Evolutionary conservation across 1,284 basidiomycete species (phyloP), one percentile per base, ranked within the genome.

Genomic region (Melampsora americana): DNA sequence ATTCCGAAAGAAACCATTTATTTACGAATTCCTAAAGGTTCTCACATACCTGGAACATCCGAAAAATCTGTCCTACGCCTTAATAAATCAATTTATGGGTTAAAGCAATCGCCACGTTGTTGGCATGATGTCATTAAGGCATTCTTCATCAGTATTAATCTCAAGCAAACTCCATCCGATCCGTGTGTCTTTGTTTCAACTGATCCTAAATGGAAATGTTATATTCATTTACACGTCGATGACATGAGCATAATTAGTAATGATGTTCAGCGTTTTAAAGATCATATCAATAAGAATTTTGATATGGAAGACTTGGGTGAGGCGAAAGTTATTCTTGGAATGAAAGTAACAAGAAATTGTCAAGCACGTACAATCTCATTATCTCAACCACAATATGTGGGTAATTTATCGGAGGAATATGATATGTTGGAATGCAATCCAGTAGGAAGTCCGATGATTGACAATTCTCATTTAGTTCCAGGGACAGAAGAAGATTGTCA

Each of bases 11-110:
- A 48, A 48, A 60, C 20, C 20, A 48, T 48, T 48, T 48, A 48
- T 20, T 20, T 48, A 11, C 11, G 20, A 48, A 48, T 48, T 48
- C 46, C 46, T 48, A 48, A 48, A 48, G 46, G 46, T 48, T 11
- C 46, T 48, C 11, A 48, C 46, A 48, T 48, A 11, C 46, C 46
- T 48, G 46, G 20, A 11, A 48, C 20, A 48, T 11, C 20, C 11
- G 46, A 48, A 20, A 48, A 48, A 20, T 48, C 46, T 11, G 46
- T 48, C 46, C 23, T 60, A 60, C 12, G 59, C 9, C 39, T 70
- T 5, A 70, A 70, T 70, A 48, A 70, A 23, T 70, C 56, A 16
- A 26, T 70, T 23, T 70, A 70, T 28, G 53, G 69, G 14, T 61
- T 70, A 28, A 70, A 70, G 28, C 69, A 70, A 62, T 59, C 28